Evolutionary conservation across 2,329 filamentous ascomycete species (phyloP).

Genomic region (Neofusicoccum ribis): DNA sequence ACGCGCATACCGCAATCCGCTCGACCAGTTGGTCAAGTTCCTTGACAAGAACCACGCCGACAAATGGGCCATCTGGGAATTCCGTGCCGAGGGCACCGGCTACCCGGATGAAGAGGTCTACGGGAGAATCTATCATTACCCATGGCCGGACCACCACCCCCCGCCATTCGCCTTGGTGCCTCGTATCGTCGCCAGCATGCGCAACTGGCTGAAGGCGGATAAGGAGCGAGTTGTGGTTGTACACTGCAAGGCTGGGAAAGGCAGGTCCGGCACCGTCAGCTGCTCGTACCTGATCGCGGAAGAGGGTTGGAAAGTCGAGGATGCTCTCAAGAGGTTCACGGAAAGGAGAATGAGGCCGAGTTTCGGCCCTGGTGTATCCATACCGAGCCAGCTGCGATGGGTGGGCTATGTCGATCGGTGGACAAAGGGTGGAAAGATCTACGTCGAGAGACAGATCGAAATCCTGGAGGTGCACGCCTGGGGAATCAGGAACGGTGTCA

Average conservation of each 20-base stretch:
- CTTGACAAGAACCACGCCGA: constrained; percentile 80
- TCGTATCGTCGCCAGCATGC: constrained; percentile 87
- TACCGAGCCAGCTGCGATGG: constrained; percentile 88
- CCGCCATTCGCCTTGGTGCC: constrained; percentile 89
- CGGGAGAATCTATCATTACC: constrained; percentile 82
- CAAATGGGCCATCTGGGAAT: constrained; percentile 97
- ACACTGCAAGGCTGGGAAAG: constrained; percentile 97
- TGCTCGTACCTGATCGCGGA: constrained; percentile 91
- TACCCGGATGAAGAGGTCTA: constrained; percentile 92
- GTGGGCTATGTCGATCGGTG: constrained; percentile 86
- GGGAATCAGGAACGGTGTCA: constrained; percentile 85
- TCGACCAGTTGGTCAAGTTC: constrained; percentile 82
- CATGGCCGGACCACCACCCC: constrained; percentile 96
- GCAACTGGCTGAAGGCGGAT: constrained; percentile 69
- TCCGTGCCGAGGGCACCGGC: constrained; percentile 91
- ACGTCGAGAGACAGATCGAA: constrained; percentile 80
- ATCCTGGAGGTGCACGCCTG: constrained; percentile 87
- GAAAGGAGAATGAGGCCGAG: constrained; percentile 83
- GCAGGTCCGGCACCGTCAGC: constrained; percentile 81
- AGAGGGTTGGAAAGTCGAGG: constrained; percentile 67
- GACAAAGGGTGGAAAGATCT: constrained; percentile 73
- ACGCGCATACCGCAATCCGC: constrained; percentile 88
- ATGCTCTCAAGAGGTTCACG: constrained; percentile 70
- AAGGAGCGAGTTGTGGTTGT: constrained; percentile 75
- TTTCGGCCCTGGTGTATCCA: constrained; percentile 87